Evolutionary conservation across 192 early-diverging fungal genomes (phyloP).

Genomic region (Entomortierella lignicola): DNA sequence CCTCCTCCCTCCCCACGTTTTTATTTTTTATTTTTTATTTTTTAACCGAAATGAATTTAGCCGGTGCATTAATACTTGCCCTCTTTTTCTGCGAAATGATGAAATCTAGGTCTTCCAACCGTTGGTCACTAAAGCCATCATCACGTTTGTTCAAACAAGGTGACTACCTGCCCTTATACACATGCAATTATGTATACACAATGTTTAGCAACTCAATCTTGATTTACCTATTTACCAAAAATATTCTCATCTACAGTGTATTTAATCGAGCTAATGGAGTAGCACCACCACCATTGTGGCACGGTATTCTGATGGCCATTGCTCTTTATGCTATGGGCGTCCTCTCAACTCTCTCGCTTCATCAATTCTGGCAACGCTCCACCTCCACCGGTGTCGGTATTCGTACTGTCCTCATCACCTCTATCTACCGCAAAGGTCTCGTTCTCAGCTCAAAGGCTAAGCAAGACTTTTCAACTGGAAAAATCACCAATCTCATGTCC

Average conservation of each 20-base stretch:
- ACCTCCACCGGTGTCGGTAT: slow-evolving; percentile 54
- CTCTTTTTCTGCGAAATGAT: neutral
- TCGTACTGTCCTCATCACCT: slow-evolving; percentile 57
- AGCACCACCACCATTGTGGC: slow-evolving; percentile 25
- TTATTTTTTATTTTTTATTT: neutral
- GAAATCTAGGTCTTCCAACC: slow-evolving; percentile 47
- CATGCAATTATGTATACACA: neutral
- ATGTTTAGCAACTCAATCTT: neutral
- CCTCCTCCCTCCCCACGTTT: neutral
- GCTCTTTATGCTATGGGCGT: slow-evolving; percentile 57
- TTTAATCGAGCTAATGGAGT: neutral
- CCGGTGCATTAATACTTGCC: neutral
- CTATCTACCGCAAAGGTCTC: slow-evolving; percentile 64
- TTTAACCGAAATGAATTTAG: neutral
- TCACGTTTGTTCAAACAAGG: slow-evolving; percentile 29
- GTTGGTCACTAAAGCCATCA: slow-evolving; percentile 47
- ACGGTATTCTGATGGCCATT: slow-evolving; percentile 53
- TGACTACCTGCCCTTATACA: neutral
- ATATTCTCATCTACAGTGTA: slow-evolving; percentile 4
- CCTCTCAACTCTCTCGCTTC: slow-evolving; percentile 41
- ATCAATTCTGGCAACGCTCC: slow-evolving; percentile 61
- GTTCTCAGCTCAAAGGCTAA: slow-evolving; percentile 60
- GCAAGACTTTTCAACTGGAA: slow-evolving; percentile 67
- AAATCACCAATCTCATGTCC: slow-evolving; percentile 80
- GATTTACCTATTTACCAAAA: neutral